Conservation (phyloP, 1,284 basidiomycete genomes). For the Singerocomus inundabilis region DNA sequence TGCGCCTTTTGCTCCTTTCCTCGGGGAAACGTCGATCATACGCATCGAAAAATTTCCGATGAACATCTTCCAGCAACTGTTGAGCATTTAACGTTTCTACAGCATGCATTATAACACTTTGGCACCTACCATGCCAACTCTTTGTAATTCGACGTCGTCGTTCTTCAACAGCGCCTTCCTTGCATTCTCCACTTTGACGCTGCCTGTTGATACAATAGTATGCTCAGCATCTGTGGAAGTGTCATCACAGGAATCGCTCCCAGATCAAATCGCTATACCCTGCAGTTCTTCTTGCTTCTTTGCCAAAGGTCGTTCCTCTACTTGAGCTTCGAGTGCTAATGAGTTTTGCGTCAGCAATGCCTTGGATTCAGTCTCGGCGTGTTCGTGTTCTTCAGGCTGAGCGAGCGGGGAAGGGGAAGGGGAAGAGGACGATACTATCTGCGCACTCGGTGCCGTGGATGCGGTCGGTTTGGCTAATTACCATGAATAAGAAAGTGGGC, state of each 20-base stretch:
- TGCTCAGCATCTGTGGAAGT: constrained; percentile 14
- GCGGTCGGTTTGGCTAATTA: constrained; percentile 20
- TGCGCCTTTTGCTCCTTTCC: constrained; percentile 34
- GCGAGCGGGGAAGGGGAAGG: constrained; percentile 27
- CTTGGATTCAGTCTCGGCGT: constrained; percentile 47
- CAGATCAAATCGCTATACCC: constrained; percentile 35
- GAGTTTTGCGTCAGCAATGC: constrained; percentile 63
- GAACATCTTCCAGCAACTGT: constrained; percentile 77
- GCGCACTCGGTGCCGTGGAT: constrained; percentile 12
- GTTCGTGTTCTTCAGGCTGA: constrained; percentile 41
- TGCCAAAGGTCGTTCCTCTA: constrained; percentile 84
- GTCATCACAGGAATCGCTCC: constrained; percentile 1
- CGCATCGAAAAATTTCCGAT: constrained; percentile 71
- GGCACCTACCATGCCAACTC: constrained; percentile 65
- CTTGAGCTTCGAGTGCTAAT: constrained; percentile 76
- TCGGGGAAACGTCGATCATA: constrained; percentile 49
- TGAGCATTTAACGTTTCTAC: constrained; percentile 6
- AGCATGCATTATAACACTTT: not conserved
- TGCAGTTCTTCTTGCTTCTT: constrained; percentile 83
- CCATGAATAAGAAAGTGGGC: not conserved
- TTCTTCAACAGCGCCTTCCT: constrained; percentile 83
- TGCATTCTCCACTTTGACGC: constrained; percentile 39
- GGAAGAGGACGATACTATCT: constrained; percentile 14
- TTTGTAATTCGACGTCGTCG: constrained; percentile 81
- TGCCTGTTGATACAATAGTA: constrained; percentile 8